Evolutionary conservation across 1,284 basidiomycete genomes (phyloP), one percentile per base, ranked within the genome.

Genomic region (Boletus smithii): DNA sequence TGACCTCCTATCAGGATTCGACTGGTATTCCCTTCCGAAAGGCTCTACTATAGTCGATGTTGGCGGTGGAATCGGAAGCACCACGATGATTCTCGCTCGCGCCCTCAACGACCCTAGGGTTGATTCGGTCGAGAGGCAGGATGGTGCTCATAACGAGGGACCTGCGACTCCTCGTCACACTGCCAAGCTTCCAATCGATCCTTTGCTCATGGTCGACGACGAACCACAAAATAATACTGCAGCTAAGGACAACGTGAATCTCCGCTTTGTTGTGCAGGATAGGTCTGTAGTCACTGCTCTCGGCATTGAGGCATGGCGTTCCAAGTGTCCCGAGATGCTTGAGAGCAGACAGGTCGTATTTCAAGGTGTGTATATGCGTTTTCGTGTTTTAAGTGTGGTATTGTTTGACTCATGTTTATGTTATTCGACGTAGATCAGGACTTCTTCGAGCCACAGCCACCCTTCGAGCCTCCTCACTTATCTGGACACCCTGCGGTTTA

Each of bases 11-110:
- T 33, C 53, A 85, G 84, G 75, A 6, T 85, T 85, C 56, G 78
- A 81, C 49, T 88, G 85, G 80, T 64, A 70, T 14, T 69, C 73
- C 5, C 69, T 88, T 16, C 73, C 74, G 3, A 66, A 59, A n/a
- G 75, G 75, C 3, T 77, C 80, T 33, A 65, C 77, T 8, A 68
- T 88, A 23, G 81, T 89, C 3, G 86, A 89, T 54, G 85, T 89
- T 2, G 86, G 86, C 0, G 85, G 85, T 7, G 85, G 86, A 1
- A 83, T 86, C 35, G 87, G 86, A 8, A 81, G 80, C n/a, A 81
- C 82, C 1, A 79, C 74, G 17, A 80, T 88, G 77, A 53, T 79
- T 34, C 75, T 89, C 17, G 82, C 80, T 16, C 74, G 75, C 35
- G 73, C 77, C 3, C 81, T 81, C 50, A 66, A 60, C 31, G 42